A percentile compares a stretch with the other conserved stretches of the same genome.
phyloP scores from a whole-genome alignment of 257 asterid species.

The Salvia miltiorrhiza region DNA sequence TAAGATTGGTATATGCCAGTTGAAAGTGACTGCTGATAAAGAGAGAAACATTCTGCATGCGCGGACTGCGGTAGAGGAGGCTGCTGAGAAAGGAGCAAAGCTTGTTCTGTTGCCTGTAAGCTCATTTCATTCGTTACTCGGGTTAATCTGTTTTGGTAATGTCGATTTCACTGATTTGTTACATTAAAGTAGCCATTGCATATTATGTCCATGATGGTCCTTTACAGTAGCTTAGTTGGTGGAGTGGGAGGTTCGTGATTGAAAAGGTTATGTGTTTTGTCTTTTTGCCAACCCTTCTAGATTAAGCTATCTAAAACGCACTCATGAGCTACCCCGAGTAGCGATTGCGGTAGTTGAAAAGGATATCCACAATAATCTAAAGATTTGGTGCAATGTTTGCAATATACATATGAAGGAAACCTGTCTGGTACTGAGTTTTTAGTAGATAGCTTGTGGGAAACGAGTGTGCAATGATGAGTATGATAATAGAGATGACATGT shows the following conservation, averaged over 20 bases:
- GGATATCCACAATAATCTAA: too few relatives aligned
- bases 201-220: not conserved
- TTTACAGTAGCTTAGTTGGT: not conserved
- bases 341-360: too few relatives aligned
- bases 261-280: not conserved
- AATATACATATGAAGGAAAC: not conserved
- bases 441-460: not conserved
- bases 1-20: slow-evolving; percentile 83
- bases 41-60: slow-evolving; percentile 76
- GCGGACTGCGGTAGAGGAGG: slow-evolving; percentile 70
- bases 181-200: not conserved
- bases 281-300: not conserved
- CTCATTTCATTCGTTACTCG: slow-evolving; percentile 6
- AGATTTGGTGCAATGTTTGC: too few relatives aligned
- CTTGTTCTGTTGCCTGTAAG: slow-evolving; percentile 90
- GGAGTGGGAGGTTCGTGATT: not conserved
- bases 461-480: not conserved
- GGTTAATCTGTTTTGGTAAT: not conserved
- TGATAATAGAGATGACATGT: not conserved
- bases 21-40: slow-evolving; percentile 85
- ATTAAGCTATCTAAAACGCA: not conserved
- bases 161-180: not conserved
- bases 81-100: slow-evolving; percentile 82
- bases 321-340: not conserved
- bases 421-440: not conserved